Conservation (phyloP, 345 rosid genomes). For the Eucalyptus sideroxylon region DNA sequence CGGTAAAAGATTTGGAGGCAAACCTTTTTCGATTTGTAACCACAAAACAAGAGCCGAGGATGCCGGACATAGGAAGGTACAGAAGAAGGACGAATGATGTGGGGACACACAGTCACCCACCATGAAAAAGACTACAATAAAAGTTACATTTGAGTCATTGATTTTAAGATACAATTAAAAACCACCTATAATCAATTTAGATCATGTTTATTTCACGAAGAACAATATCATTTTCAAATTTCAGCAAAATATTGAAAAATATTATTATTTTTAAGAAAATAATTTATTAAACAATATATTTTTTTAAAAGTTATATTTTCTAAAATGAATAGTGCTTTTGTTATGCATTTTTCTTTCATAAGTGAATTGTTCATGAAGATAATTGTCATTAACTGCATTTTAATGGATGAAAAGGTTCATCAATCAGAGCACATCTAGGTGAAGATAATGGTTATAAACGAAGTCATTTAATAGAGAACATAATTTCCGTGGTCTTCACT, state of each 20-base stretch:
- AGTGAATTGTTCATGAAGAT: background rate
- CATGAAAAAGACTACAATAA: background rate
- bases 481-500: background rate
- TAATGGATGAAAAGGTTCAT: background rate
- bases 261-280: fast-evolving
- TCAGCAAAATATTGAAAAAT: fast-evolving
- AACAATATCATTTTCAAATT: too few relatives aligned
- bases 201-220: background rate
- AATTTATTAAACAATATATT: fast-evolving
- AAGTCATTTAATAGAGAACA: background rate
- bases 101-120: background rate
- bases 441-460: background rate
- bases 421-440: background rate
- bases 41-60: background rate
- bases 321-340: fast-evolving
- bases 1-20: background rate
- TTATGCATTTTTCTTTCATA: background rate
- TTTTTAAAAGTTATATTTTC: too few relatives aligned
- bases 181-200: background rate
- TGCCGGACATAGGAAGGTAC: background rate
- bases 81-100: background rate
- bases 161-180: background rate
- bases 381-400: background rate
- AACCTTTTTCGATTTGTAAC: background rate
- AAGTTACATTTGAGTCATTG: background rate